Conservation (phyloP, 192 early-diverging fungal species). For the Umbelopsis vinacea region DNA sequence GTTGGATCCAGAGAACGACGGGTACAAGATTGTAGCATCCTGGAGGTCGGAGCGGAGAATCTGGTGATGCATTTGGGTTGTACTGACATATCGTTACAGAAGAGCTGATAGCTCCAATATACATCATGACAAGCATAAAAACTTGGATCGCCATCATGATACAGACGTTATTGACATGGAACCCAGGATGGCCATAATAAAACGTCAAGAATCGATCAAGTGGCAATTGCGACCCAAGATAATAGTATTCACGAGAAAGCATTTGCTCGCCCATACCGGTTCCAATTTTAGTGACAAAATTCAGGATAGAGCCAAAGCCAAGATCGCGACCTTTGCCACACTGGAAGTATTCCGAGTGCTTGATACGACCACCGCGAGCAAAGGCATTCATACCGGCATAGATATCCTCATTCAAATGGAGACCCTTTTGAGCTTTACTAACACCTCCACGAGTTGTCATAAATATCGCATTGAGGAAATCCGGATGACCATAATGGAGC, state of each 20-base stretch:
- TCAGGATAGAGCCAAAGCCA: slow-evolving; percentile 86
- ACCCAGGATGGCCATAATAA: slow-evolving; percentile 89
- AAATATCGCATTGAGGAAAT: slow-evolving; percentile 87
- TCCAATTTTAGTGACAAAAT: slow-evolving; percentile 89
- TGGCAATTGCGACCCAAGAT: slow-evolving; percentile 82
- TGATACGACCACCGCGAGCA: slow-evolving; percentile 83
- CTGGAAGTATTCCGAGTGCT: slow-evolving; percentile 91
- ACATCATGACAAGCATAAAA: slow-evolving; percentile 80
- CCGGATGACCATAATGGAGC: slow-evolving; percentile 75
- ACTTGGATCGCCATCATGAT: slow-evolving; percentile 84
- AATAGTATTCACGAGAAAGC: slow-evolving; percentile 91
- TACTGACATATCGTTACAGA: slow-evolving; percentile 62
- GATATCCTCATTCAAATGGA: slow-evolving; percentile 94
- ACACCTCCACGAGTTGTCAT: slow-evolving; percentile 91
- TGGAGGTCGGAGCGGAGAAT: slow-evolving; percentile 42
- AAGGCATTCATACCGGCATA: slow-evolving; percentile 92
- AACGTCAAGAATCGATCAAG: slow-evolving; percentile 88
- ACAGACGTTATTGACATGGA: slow-evolving; percentile 91
- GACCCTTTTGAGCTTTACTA: slow-evolving; percentile 87
- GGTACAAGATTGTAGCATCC: slow-evolving; percentile 75
- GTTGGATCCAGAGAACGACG: slow-evolving; percentile 79
- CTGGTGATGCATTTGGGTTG: slow-evolving; percentile 53
- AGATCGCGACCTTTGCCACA: slow-evolving; percentile 94
- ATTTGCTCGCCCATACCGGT: slow-evolving; percentile 96
- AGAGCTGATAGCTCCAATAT: slow-evolving; percentile 69